These are phyloP conservation scores for Ramalina peruviana DNA, from an alignment of 495 filamentous ascomycete genomes.

Conservation along the genomic window DNA sequence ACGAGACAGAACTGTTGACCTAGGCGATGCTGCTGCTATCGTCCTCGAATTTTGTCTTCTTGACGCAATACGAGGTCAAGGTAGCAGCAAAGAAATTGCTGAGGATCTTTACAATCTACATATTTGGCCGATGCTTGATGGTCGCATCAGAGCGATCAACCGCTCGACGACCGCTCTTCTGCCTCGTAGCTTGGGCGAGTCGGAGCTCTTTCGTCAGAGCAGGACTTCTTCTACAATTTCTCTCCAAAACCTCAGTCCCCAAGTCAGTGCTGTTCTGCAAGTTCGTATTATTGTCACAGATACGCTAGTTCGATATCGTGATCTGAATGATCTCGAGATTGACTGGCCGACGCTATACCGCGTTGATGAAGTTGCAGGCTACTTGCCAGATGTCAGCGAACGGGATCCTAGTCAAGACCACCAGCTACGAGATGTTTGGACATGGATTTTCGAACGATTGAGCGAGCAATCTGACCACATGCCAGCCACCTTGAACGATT, in stretches of 20 bases:
- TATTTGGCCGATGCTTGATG: slow-evolving; percentile 9
- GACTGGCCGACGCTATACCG: slow-evolving; percentile 6
- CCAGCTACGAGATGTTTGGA: slow-evolving; percentile 2
- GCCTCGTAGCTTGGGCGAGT: slow-evolving; percentile 2
- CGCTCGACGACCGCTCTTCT: neutral
- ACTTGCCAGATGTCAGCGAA: neutral
- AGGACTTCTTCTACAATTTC: slow-evolving; percentile 1
- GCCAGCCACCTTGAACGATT: neutral
- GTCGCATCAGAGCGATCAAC: neutral
- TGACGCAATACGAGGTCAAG: neutral
- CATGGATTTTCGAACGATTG: slow-evolving; percentile 1
- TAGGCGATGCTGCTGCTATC: neutral
- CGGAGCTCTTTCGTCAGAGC: slow-evolving; percentile 1
- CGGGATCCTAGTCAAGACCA: neutral
- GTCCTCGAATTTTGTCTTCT: slow-evolving; percentile 10
- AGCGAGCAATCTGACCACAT: neutral
- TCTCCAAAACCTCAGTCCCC: neutral
- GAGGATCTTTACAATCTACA: neutral
- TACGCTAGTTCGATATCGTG: neutral
- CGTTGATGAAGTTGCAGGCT: neutral
- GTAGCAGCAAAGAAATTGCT: neutral
- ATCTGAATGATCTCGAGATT: neutral
- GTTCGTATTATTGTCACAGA: neutral
- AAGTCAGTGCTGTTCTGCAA: neutral
- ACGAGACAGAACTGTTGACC: neutral